Percentiles rank a stretch among this genome's conserved stretches.
These are phyloP conservation scores for Papiliotrema terrestris DNA, from an alignment of 1,284 basidiomycete species.

Conservation along the genomic window DNA sequence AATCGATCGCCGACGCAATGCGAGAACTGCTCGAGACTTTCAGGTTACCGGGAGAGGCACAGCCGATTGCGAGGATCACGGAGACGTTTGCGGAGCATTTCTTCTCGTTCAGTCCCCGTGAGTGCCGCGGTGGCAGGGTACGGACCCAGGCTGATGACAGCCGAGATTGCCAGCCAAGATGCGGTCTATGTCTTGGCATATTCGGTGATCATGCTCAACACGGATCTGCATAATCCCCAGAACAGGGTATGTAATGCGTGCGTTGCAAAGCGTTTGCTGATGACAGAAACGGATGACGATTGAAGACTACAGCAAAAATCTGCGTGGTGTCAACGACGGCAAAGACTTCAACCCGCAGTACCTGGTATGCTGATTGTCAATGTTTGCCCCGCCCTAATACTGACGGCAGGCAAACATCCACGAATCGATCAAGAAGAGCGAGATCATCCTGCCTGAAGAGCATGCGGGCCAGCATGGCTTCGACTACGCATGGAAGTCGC, in stretches of 20 bases:
- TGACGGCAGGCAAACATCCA: constrained; percentile 63
- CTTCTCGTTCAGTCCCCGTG: constrained; percentile 77
- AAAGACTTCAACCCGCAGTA: constrained; percentile 81
- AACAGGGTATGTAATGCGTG: constrained; percentile 60
- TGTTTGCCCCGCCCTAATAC: no score
- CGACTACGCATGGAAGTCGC: constrained; percentile 98
- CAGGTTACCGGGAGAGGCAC: constrained; percentile 89
- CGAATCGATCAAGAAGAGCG: constrained; percentile 87
- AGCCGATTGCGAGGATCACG: constrained; percentile 91
- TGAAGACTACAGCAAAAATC: constrained; percentile 88
- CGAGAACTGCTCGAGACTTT: constrained; percentile 91
- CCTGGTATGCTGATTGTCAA: constrained; percentile 53
- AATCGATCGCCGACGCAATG: constrained; percentile 92
- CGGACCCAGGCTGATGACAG: constrained; percentile 45
- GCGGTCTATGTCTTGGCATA: constrained; percentile 92
- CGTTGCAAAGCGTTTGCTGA: not conserved
- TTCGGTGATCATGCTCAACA: constrained; percentile 98
- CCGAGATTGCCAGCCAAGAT: constrained; percentile 85
- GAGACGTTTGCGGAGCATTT: constrained; percentile 92
- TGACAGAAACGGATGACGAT: constrained; percentile 89
- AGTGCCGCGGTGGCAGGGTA: constrained; percentile 17
- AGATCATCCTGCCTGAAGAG: constrained; percentile 98
- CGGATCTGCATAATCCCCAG: constrained; percentile 96
- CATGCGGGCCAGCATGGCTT: constrained; percentile 96
- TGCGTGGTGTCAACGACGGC: constrained; percentile 88